Evolutionary conservation across 768 basidiomycete species (phyloP).

Genomic region (Hypsizygus marmoreus): DNA sequence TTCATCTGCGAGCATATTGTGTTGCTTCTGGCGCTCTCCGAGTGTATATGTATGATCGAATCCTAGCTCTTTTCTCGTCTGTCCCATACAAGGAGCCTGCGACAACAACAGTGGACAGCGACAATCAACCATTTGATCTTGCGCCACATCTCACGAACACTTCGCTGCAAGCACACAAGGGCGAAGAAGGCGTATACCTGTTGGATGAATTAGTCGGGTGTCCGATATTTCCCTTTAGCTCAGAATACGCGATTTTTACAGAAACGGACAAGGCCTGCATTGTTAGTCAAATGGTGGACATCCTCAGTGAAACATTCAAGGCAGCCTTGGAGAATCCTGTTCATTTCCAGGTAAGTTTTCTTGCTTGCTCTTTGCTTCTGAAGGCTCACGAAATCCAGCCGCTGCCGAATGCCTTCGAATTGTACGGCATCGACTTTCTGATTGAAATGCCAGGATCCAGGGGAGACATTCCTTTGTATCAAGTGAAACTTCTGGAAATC

Average conservation of each 20-base stretch:
- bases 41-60: constrained; percentile 78
- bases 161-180: constrained; percentile 70
- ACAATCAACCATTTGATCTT: constrained; percentile 47
- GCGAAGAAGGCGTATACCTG: constrained; percentile 73
- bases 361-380: neutral
- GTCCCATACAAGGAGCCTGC: constrained; percentile 61
- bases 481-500: constrained; percentile 82
- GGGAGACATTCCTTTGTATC: constrained; percentile 32
- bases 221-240: constrained; percentile 42
- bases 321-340: constrained; percentile 82
- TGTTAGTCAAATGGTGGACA: constrained; percentile 58
- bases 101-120: constrained; percentile 25
- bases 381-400: constrained; percentile 45
- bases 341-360: constrained; percentile 72
- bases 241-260: constrained; percentile 23
- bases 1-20: constrained; percentile 91
- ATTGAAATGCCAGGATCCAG: constrained; percentile 46
- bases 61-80: constrained; percentile 87
- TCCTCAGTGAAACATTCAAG: constrained; percentile 80
- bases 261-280: constrained; percentile 44
- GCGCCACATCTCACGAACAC: constrained; percentile 90
- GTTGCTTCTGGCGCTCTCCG: constrained; percentile 75
- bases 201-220: constrained; percentile 79
- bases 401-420: constrained; percentile 89
- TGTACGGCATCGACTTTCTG: constrained; percentile 93